phyloP scores from a whole-genome alignment of 106 monocot species.

The Hemerocallis citrina region DNA sequence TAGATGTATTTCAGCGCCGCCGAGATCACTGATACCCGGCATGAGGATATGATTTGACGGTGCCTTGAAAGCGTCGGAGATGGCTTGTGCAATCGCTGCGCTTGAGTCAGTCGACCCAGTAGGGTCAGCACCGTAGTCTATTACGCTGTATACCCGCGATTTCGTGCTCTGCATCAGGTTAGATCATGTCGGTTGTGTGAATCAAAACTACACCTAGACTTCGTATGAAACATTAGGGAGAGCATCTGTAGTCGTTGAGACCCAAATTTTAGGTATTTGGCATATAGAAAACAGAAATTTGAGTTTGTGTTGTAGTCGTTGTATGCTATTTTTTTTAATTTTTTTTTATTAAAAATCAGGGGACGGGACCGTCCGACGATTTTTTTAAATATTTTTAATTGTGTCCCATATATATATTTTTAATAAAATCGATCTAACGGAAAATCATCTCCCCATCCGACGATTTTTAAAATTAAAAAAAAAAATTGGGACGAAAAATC shows the following conservation, averaged over 20 bases:
- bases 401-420: too few species aligned
- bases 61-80: constrained; percentile 26
- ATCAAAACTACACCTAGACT: not conserved
- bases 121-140: constrained; percentile 56
- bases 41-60: constrained; percentile 20
- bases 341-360: too few species aligned
- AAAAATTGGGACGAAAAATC: too few species aligned
- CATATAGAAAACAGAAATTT: not conserved
- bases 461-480: too few species aligned
- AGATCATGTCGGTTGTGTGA: not conserved
- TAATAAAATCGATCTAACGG: too few species aligned
- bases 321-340: not conserved
- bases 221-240: too few species aligned
- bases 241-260: too few species aligned
- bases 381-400: too few species aligned
- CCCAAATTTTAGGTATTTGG: too few species aligned
- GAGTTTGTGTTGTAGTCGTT: not conserved
- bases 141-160: constrained; percentile 14
- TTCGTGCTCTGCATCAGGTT: not conserved
- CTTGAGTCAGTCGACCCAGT: constrained; percentile 40
- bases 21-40: constrained; percentile 41
- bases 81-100: constrained; percentile 25
- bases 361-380: too few species aligned
- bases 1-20: constrained; percentile 50
- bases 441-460: too few species aligned